A percentile compares a stretch with the other conserved stretches of the same genome.
Conservation (phyloP, 331 rosid genomes). For the Malus hybrid region DNA sequence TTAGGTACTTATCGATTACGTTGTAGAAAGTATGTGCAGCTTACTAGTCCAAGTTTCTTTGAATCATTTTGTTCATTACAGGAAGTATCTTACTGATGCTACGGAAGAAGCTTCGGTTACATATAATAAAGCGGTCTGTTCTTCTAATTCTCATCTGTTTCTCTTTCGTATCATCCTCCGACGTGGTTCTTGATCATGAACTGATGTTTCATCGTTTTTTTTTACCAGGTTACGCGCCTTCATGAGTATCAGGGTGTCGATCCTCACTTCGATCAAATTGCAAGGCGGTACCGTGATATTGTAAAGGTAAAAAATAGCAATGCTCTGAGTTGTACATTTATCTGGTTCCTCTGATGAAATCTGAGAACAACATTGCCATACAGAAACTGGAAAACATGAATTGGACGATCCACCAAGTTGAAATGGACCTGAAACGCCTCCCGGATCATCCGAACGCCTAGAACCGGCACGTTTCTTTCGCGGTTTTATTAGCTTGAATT, state of each 20-base stretch:
- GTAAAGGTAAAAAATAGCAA: conserved; percentile 42
- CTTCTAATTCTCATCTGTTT: neutral
- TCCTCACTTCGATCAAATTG: conserved; percentile 77
- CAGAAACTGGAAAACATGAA: conserved; percentile 89
- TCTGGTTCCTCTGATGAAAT: neutral
- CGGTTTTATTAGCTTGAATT: no score
- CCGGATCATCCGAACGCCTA: conserved; percentile 46
- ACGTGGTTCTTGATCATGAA: neutral
- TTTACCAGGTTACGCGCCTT: conserved; percentile 67
- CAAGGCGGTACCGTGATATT: conserved; percentile 71
- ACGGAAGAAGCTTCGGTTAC: conserved; percentile 79
- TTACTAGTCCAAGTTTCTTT: conserved; percentile 8
- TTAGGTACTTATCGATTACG: conserved; percentile 40
- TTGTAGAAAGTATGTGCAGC: conserved; percentile 1
- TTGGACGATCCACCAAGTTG: conserved; percentile 94
- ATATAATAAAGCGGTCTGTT: conserved; percentile 79
- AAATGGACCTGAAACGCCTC: conserved; percentile 68
- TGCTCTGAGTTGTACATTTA: neutral
- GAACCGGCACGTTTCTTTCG: neutral
- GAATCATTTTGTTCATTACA: conserved; percentile 14
- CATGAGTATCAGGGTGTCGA: conserved; percentile 86
- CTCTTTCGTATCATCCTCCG: neutral
- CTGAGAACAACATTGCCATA: neutral
- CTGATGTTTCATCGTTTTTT: neutral
- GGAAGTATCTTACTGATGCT: conserved; percentile 84